Evolutionary conservation across 176 grass and related monocot genomes (phyloP), one percentile per base, ranked within the genome.

Genomic region (Carex littledalei): DNA sequence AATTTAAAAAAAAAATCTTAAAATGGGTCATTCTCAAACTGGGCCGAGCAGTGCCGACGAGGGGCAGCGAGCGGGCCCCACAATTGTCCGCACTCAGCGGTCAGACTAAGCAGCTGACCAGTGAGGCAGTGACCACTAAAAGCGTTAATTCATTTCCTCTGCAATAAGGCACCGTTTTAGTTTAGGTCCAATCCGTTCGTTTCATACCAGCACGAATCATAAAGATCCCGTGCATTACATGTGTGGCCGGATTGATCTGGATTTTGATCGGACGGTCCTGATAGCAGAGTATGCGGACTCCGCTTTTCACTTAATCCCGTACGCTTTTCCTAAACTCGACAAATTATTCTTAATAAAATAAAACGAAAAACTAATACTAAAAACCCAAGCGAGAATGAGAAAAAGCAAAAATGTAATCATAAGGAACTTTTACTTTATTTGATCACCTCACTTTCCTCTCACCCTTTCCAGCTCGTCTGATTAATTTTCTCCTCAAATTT

Each of bases 341-440:
- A 78, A 78, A 73, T 43, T 73, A 73, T 52, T 24, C 35, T 55
- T 52, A 1, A 53, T 15, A 18, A 68, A 35, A 31, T 14, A 29
- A 67, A 67, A 37, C 13, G 18, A 37, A 75, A 41, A 22, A 13
- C 22, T 50, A 74, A 45, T 20, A 3, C 72, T 52, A 76, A 76
- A 52, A 16, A 39, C 21, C 20, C 72, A 76, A 76, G 21, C 47
- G 20, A 76, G 71, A 76, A 76, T 22, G 68, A 47, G 35, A 50
- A 78, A 59, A 34, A 15, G 10, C 3, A 79, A 81, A 17, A 56
- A 58, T 20, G 34, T 32, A 56, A 61, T 39, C 26, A 80, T 80
- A 80, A 11, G 79, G 79, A 59, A 63, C 57, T 32, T 32, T 63
- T 17, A 81, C 79, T 74, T 74, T 74, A 61, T 35, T 63, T 81